Percentiles rank a stretch among this genome's conserved stretches.
Conservation (phyloP, 345 rosid species). For the Gossypium ekmanianum region DNA sequence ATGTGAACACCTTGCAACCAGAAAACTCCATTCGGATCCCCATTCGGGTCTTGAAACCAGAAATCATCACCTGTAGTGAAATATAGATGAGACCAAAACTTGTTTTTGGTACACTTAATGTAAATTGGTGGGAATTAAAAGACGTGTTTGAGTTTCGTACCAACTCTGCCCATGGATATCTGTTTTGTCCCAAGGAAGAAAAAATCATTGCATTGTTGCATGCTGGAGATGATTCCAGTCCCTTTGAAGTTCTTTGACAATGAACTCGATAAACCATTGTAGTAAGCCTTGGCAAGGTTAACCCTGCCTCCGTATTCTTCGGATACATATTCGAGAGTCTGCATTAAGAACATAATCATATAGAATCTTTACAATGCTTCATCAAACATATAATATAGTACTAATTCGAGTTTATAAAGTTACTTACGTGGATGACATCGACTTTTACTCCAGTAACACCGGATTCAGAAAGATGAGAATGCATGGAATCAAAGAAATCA, state of each 20-base stretch:
- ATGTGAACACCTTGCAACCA: constrained; percentile 93
- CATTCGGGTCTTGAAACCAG: constrained; percentile 92
- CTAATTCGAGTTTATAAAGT: background rate
- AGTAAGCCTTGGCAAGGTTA: constrained; percentile 67
- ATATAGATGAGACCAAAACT: background rate
- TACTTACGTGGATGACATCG: constrained; percentile 79
- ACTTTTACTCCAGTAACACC: constrained; percentile 80
- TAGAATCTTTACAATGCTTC: background rate
- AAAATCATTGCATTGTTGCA: constrained; percentile 95
- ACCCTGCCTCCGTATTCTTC: constrained; percentile 87
- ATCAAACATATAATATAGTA: background rate
- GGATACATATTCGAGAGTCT: constrained; percentile 65
- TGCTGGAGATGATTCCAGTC: constrained; percentile 66
- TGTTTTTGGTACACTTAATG: background rate
- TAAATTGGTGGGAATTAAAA: background rate
- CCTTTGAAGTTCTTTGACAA: constrained; percentile 76
- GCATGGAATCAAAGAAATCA: constrained; percentile 76
- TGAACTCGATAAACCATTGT: constrained; percentile 57
- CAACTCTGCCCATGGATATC: constrained; percentile 85
- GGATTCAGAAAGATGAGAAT: constrained; percentile 59
- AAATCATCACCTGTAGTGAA: constrained; percentile 72
- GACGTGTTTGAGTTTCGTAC: constrained; percentile 28
- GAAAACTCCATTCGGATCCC: constrained; percentile 81
- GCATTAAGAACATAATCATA: background rate
- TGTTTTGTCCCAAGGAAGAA: constrained; percentile 80